Base-by-base conservation (phyloP, 2,329 filamentous ascomycete species). In the Conoideocrella luteorostrata region DNA sequence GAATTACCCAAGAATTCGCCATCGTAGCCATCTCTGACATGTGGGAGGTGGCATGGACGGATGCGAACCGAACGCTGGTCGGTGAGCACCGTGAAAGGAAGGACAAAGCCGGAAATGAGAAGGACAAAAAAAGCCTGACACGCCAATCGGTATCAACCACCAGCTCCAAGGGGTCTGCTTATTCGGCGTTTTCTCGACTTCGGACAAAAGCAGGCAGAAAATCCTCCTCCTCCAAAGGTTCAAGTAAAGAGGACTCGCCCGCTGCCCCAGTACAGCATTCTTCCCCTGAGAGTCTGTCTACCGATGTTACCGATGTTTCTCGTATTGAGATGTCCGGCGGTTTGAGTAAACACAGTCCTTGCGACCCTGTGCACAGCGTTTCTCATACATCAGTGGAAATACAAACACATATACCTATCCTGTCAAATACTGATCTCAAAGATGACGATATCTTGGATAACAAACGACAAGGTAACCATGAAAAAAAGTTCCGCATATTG, bases 41-140 rank as follows among this genome's bases (percentile, higher is more conserved):
- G 77, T 80, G 77, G 55, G 75, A 79, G 55, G 71, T 80, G 24
- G 62, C 76, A 37, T 80, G 77, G 77, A 74, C 74, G 4, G 76
- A 79, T 45, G 72, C 71, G 18, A 64, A 73, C 39, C 63, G 67
- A 45, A 72, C 80, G 59, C 65, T 69, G 7, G 68, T 78, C 13
- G 73, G 75, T 3, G 71, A 80, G 54, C 67, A 70, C 43, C 69
- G 70, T 13, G 66, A 70, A 2, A 70, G 68, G 38, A 78, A 77
- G 52, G 69, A 70, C 48, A 59, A 50, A 41, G 55, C 53, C n/a
- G 40, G 37, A 33, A 45, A 42, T 13, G 30, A 37, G 7, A 45
- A 34, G 45, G 38, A 42, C 7, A 45, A 38, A 39, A 43, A 9
- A 39, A 43, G 11, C 22, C 35, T 29, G 15, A 24, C 41, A 13